Base-by-base conservation (phyloP, 805 yeast genomes). In the Saccharomycopsis malanga region DNA sequence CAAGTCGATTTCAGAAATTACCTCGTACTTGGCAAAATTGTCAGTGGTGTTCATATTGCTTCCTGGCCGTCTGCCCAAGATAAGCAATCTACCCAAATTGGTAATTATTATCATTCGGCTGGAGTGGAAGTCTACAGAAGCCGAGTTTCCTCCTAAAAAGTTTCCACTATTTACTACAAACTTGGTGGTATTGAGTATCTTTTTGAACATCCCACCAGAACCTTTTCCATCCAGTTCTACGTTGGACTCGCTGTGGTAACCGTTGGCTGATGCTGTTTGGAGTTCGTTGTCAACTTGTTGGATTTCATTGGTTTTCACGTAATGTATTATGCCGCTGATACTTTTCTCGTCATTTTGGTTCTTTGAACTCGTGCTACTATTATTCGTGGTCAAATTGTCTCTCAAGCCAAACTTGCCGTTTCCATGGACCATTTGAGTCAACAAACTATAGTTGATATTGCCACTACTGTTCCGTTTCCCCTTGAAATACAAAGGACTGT, bases 51-150 rank as follows among this genome's bases (percentile, higher is more conserved):
- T 4, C 10, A 32, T 24, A 17, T 22, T n/a, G 4, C 25, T 22
- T 4, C 20, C n/a, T 14, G 43, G 40, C 4, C 18, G 21, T 20
- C 70, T 57, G 43, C 61, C 57, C 39, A 77, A 71, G 2, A 76
- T 51, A 45, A 77, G 59, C 0, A 72, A 77, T 39, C 83, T 57
- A 2, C 83, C 83, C 54, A 69, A 69, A 0, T 75, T 64, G 2
- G 82, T 77, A 1, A 77, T 61, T 25, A 77, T 51, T 55, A 77
- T 54, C 0, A 78, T 74, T 48, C 80, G 66, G 1, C 66, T 59
- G 32, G 57, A 65, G 51, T 32, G 60, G 56, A 52, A 60, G 17
- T 45, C 39, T 4, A 30, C 9, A 5, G 29, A 3, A 15, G 21
- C 17, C 3, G 12, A 4, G 18, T 36, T 20, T 17, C 12, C n/a